Conservation (phyloP, 108 stramenopile species). For the Chaetoceros muelleri region DNA sequence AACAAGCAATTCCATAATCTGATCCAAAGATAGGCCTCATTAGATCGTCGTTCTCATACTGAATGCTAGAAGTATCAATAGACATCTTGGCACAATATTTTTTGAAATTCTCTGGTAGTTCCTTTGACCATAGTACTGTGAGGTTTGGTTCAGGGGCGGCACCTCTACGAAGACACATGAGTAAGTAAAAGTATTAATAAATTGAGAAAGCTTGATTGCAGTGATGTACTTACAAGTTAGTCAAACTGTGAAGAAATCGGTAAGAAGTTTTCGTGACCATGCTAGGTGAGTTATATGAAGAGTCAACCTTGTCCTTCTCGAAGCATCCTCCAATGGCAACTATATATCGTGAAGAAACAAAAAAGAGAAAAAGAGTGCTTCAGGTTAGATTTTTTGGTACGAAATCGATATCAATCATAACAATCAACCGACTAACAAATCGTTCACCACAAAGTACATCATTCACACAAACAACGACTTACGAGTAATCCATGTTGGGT, state of each 20-base stretch:
- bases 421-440: too few species aligned
- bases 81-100: slow-evolving; percentile 44
- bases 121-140: slow-evolving; percentile 51
- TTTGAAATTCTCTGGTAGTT: slow-evolving; percentile 35
- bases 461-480: too few species aligned
- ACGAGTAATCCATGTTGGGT: slow-evolving; percentile 54
- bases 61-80: slow-evolving; percentile 35
- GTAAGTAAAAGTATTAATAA: slow-evolving; percentile 27
- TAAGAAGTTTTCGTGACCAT: slow-evolving; percentile 48
- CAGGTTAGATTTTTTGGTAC: too few species aligned
- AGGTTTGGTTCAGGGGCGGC: slow-evolving; percentile 63
- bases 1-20: slow-evolving; percentile 62
- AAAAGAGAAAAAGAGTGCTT: too few species aligned
- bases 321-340: slow-evolving; percentile 44
- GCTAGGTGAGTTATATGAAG: slow-evolving; percentile 1
- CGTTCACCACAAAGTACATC: too few species aligned
- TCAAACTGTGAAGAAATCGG: slow-evolving; percentile 23
- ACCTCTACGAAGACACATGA: slow-evolving; percentile 21
- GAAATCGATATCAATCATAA: too few species aligned
- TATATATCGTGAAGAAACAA: too few species aligned
- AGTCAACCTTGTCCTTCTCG: slow-evolving; percentile 12
- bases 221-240: slow-evolving; percentile 7
- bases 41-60: slow-evolving; percentile 55
- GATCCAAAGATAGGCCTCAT: slow-evolving; percentile 51
- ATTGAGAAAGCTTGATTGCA: slow-evolving; percentile 5